Conservation (phyloP, 2,329 filamentous ascomycete genomes). For the Diaporthe vexans region DNA sequence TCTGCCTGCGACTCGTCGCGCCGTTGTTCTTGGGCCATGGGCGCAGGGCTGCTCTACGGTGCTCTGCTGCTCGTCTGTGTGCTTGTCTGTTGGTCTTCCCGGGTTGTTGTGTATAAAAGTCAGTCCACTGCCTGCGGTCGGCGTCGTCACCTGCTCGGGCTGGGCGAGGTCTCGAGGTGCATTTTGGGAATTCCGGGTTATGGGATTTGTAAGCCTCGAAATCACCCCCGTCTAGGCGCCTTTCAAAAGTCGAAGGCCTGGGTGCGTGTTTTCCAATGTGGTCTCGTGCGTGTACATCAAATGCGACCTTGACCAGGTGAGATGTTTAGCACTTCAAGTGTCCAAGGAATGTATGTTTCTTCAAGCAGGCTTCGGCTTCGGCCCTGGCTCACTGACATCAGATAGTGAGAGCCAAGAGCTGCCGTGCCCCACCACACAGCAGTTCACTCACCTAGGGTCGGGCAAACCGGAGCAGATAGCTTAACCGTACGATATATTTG, state of each 20-base stretch:
- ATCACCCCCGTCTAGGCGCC: neutral
- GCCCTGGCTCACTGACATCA: constrained; percentile 35
- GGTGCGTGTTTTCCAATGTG: neutral
- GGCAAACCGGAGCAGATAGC: neutral
- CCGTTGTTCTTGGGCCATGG: constrained; percentile 56
- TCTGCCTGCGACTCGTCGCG: constrained; percentile 47
- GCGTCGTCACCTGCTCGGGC: constrained; percentile 25
- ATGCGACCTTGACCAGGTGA: neutral
- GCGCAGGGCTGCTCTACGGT: neutral
- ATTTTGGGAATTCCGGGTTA: constrained; percentile 10
- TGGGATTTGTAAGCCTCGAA: constrained; percentile 28
- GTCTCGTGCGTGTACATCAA: neutral
- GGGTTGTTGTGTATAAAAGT: too few relatives aligned
- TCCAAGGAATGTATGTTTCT: neutral
- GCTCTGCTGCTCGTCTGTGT: neutral
- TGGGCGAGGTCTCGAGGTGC: neutral
- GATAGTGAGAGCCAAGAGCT: constrained; percentile 4
- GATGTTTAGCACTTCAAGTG: neutral
- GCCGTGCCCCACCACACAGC: constrained; percentile 12
- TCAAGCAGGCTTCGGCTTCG: neutral
- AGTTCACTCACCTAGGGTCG: neutral
- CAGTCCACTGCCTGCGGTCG: neutral
- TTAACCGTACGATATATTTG: neutral
- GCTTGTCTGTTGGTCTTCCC: neutral
- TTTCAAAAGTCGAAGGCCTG: neutral